Base-by-base conservation (phyloP, 2,329 filamentous ascomycete species). In the Colletotrichum melonis region DNA sequence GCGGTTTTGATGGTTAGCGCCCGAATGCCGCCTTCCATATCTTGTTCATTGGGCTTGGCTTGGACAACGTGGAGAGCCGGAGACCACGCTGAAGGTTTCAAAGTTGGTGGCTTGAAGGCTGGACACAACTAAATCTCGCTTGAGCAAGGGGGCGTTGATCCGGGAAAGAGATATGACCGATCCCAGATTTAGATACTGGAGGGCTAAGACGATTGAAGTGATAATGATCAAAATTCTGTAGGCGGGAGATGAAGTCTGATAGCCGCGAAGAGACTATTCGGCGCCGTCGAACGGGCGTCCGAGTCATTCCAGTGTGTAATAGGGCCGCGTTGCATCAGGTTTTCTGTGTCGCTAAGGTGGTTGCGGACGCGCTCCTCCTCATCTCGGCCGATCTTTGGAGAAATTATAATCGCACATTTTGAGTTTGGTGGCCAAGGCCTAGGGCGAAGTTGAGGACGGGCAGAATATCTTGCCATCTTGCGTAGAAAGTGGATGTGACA, bases 121-220 rank as follows among this genome's bases (percentile, higher is more conserved):
- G 57, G 58, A 46, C 24, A 49, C 46, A 16, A 59, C 14, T n/a
- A 19, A 69, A 69, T 64, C 55, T 72, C 66, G 69, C 66, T 69
- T 72, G 58, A 28, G 24, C 9, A 19, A 22, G 59, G 56, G 32
- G 56, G 58, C 52, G 65, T 66, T 56, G 55, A 59, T 22, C 54
- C 42, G 54, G 65, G 66, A 72, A 64, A 30, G 46, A 69, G 42
- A 64, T 35, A 28, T 73, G 70, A 64, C 69, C 66, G 65, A 72
- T 64, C 65, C 59, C 59, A 69, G 55, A 60, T 72, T 59, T n/a
- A 72, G 65, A 69, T 69, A 54, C 66, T 66, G 69, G 59, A 55
- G 24, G 66, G 54, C 62, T 57, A 30, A 49, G 60, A 69, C 32
- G 30, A 69, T 69, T 56, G 28, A 38, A 42, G 26, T 32, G 52